Conservation (phyloP, 495 filamentous ascomycete genomes). For the Penicillium ucsense region DNA sequence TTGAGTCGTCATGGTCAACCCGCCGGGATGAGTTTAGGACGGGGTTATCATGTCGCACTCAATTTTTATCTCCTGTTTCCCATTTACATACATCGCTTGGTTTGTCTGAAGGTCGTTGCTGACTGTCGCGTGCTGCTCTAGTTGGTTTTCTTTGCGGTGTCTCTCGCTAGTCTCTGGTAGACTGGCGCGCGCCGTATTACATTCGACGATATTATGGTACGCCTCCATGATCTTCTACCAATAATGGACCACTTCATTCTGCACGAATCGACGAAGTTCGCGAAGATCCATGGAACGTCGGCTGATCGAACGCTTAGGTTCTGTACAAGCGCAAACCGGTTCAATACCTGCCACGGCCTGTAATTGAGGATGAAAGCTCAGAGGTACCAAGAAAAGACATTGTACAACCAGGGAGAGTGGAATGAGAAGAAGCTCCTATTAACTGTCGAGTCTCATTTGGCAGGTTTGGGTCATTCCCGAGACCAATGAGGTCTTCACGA, state of each 20-base stretch:
- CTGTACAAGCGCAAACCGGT: constrained; percentile 95
- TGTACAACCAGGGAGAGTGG: too few relatives aligned
- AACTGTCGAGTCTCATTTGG: neutral
- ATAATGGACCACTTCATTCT: too few relatives aligned
- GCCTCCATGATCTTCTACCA: neutral
- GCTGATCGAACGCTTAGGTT: constrained; percentile 49
- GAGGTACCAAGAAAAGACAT: constrained; percentile 44
- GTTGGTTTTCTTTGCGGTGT: constrained; percentile 12
- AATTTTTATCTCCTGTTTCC: too few relatives aligned
- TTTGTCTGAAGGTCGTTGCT: constrained; percentile 2
- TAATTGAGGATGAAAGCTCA: constrained; percentile 66
- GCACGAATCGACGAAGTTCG: too few relatives aligned
- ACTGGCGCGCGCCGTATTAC: constrained; percentile 17
- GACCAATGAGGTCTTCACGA: constrained; percentile 82
- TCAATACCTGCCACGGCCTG: constrained; percentile 62
- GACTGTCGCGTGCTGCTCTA: constrained; percentile 15
- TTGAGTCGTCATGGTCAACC: neutral
- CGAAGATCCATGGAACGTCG: too few relatives aligned
- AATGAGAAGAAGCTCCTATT: too few relatives aligned
- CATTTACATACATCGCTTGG: too few relatives aligned
- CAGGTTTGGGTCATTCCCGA: constrained; percentile 88
- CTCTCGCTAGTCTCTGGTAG: constrained; percentile 17
- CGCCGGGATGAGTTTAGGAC: neutral
- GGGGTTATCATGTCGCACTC: too few relatives aligned
- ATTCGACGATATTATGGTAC: constrained; percentile 31